Base-by-base conservation (phyloP, 495 filamentous ascomycete genomes). In the Bacidia gigantensis region DNA sequence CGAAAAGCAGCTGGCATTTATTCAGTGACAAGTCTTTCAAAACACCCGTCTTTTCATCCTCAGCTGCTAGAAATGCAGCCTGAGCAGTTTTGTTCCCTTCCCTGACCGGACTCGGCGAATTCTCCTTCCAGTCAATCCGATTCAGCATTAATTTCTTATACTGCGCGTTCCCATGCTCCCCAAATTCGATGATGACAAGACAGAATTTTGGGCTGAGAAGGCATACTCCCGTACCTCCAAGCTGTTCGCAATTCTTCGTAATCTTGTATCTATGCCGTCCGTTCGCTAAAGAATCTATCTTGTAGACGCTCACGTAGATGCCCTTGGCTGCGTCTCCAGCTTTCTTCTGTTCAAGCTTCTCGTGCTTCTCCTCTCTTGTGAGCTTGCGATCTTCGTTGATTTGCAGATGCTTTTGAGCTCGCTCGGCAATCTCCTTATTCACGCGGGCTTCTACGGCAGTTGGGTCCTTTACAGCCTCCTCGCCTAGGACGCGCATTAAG, bases 391-490 rank as follows among this genome's bases (percentile, higher is more conserved):
- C 84, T 58, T 89, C 85, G 66, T 99, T 99, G 57, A 72, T 72
- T 42, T 74, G 59, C 55, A 87, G 72, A 66, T 99, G 92, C 51
- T 81, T 74, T 45, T 81, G 70, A 41, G 80, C 75, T 29, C 92
- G 87, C 24, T 90, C 89, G 40, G 81, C 82, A 43, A 99, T 95
- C 59, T 97, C 87, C 21, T 79, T 72, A 66, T 86, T 93, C 32
- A 99, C 92, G 23, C 87, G 80, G 32, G 92, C 89, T 68, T 99
- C 92, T 26, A 97, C 89, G 18, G 92, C 92, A 1, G 92, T 99
- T 10, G 92, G 92, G 64, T 99, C 92, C 60, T 94, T 94, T 58
- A 99, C 89, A 2, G 92, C 92, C 65, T 95, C 85, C 62, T 97
- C 87, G 41, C 92, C 92, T n/a, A 97, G 71, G 2, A 99, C 92